phyloP scores from a whole-genome alignment of 768 basidiomycete genomes.

The Boletus barrowsii region DNA sequence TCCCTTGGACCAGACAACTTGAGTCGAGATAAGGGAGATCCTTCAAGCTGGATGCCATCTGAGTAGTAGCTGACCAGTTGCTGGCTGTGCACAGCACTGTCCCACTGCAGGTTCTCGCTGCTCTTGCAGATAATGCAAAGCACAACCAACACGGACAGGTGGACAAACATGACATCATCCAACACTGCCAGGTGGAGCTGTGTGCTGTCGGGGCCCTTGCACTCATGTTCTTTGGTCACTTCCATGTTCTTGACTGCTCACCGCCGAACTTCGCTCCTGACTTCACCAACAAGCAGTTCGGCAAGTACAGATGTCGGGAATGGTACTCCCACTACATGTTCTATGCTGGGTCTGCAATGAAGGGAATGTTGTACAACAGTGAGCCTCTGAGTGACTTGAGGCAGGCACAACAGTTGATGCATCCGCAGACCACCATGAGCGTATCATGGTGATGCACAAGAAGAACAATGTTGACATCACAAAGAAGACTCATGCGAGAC shows the following conservation, averaged over 20 bases:
- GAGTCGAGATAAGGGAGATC: not conserved
- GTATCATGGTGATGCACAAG: conserved; percentile 23
- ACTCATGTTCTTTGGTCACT: conserved; percentile 28
- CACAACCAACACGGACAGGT: conserved; percentile 30
- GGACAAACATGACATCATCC: conserved; percentile 32
- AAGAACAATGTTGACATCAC: conserved; percentile 23
- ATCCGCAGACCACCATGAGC: conserved; percentile 20
- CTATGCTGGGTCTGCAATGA: conserved; percentile 3
- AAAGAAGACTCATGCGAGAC: conserved; percentile 22
- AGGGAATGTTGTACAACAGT: conserved; percentile 31
- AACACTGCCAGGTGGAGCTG: conserved; percentile 27
- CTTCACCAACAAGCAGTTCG: conserved; percentile 20
- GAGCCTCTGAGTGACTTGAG: not conserved
- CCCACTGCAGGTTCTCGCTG: conserved; percentile 23
- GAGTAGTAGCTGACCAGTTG: too few species aligned
- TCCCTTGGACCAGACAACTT: not conserved
- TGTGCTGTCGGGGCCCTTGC: conserved; percentile 31
- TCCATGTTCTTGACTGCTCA: conserved; percentile 24
- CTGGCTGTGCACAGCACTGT: too few species aligned
- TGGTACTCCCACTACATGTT: conserved; percentile 33
- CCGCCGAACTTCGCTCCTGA: conserved; percentile 28
- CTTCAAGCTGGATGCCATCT: too few species aligned
- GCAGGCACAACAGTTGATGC: not conserved
- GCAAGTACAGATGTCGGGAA: conserved; percentile 25
- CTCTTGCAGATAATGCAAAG: conserved; percentile 31